phyloP scores from a whole-genome alignment of 2,329 filamentous ascomycete species.

The Fusarium fracticaudum region DNA sequence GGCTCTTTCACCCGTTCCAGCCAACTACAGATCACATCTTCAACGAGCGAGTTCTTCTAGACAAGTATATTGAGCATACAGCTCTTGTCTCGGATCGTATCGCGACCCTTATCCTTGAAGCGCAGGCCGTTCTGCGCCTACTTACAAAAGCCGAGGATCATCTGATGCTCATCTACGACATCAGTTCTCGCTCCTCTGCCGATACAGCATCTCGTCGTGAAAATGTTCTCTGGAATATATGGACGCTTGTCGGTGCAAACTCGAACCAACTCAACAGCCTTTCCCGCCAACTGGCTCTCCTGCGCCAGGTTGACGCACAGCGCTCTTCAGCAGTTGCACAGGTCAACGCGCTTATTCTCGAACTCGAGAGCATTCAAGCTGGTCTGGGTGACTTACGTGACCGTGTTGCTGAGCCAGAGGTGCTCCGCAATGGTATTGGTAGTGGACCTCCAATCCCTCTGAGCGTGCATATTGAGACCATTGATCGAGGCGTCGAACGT shows the following conservation, averaged over 20 bases:
- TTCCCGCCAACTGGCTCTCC: conserved; percentile 69
- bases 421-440: conserved; percentile 58
- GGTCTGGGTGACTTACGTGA: conserved; percentile 77
- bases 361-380: conserved; percentile 77
- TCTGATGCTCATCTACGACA: conserved; percentile 74
- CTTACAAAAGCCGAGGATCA: conserved; percentile 75
- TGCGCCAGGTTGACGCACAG: conserved; percentile 73
- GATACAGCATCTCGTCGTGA: conserved; percentile 67
- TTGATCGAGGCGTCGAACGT: conserved; percentile 76
- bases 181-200: conserved; percentile 71
- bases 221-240: conserved; percentile 74
- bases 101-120: conserved; percentile 72
- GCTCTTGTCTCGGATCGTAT: conserved; percentile 76
- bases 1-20: conserved; percentile 70
- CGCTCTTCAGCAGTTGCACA: conserved; percentile 72
- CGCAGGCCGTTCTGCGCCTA: conserved; percentile 71
- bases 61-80: conserved; percentile 81
- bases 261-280: conserved; percentile 67
- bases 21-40: conserved; percentile 57
- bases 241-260: conserved; percentile 80
- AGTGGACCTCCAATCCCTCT: conserved; percentile 62
- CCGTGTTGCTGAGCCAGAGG: conserved; percentile 72
- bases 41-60: conserved; percentile 68
- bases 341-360: conserved; percentile 74
- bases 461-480: conserved; percentile 78